Conservation (phyloP, 176 grass and related monocot species). For the Tillandsia fasciculata region DNA sequence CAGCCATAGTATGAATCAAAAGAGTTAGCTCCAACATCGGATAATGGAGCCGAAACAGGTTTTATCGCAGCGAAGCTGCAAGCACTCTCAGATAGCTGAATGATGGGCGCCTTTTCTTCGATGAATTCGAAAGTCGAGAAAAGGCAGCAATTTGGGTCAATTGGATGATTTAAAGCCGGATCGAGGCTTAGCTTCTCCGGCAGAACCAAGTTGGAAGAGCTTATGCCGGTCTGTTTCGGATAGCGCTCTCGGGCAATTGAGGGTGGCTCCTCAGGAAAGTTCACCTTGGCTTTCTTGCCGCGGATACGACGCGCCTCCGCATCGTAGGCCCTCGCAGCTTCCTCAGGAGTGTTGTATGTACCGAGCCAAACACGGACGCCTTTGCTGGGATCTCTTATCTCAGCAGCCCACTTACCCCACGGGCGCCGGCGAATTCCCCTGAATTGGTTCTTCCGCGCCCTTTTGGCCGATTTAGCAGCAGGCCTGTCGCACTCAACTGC, state of each 20-base stretch:
- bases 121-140: slow-evolving; percentile 15
- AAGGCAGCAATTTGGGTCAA: not conserved
- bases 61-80: slow-evolving; percentile 16
- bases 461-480: slow-evolving; percentile 4
- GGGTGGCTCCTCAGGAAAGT: slow-evolving; percentile 24
- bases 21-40: slow-evolving; percentile 16
- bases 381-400: slow-evolving; percentile 43
- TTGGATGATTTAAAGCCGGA: not conserved
- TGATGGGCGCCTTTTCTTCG: slow-evolving; percentile 22
- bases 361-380: slow-evolving; percentile 43
- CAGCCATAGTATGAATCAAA: slow-evolving; percentile 10
- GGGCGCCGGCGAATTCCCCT: slow-evolving; percentile 39
- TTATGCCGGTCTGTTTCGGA: slow-evolving; percentile 10
- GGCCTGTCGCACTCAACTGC: not conserved
- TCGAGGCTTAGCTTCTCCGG: not conserved
- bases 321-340: slow-evolving; percentile 49
- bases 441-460: slow-evolving; percentile 34
- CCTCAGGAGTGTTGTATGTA: slow-evolving; percentile 36
- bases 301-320: slow-evolving; percentile 33
- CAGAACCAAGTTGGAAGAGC: not conserved
- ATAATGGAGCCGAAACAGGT: slow-evolving; percentile 10
- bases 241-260: not conserved
- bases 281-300: slow-evolving; percentile 48
- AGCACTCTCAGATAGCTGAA: slow-evolving; percentile 10
- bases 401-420: slow-evolving; percentile 53